A percentile compares a stretch with the other conserved stretches of the same genome.
phyloP scores from a whole-genome alignment of 1,284 basidiomycete species.

The Volvariella volvacea region DNA sequence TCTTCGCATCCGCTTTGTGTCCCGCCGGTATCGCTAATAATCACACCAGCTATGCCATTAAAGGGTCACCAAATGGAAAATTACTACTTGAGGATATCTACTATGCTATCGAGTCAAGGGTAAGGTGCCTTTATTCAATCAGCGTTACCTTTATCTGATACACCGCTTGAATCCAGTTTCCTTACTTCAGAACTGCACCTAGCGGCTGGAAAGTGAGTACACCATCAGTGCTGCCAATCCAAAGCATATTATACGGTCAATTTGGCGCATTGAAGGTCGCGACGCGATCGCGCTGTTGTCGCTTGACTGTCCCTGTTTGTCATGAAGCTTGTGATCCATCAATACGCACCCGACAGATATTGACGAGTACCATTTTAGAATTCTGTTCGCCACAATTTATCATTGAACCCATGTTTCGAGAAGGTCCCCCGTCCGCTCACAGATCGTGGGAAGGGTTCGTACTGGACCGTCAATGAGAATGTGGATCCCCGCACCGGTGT shows the following conservation, averaged over 20 bases:
- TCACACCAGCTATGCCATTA: constrained; percentile 69
- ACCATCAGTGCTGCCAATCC: constrained; percentile 7
- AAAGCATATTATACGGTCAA: constrained; percentile 2
- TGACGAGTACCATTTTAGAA: constrained; percentile 48
- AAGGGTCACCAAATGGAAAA: constrained; percentile 79
- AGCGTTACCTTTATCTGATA: constrained; percentile 7
- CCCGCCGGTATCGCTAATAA: neutral
- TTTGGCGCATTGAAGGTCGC: constrained; percentile 22
- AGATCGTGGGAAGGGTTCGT: constrained; percentile 81
- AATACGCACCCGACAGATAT: constrained; percentile 19
- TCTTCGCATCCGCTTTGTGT: constrained; percentile 7
- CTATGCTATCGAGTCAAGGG: constrained; percentile 80
- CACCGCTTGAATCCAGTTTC: constrained; percentile 64
- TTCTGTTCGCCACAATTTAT: constrained; percentile 91
- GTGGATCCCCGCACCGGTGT: constrained; percentile 82
- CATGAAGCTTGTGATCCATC: constrained; percentile 41
- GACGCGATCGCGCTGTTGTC: constrained; percentile 48
- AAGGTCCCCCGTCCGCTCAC: constrained; percentile 86
- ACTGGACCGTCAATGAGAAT: constrained; percentile 84
- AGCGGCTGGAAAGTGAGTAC: constrained; percentile 77
- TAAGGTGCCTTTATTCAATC: constrained; percentile 29
- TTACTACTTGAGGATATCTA: constrained; percentile 80
- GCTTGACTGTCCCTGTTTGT: constrained; percentile 43
- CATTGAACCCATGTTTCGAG: constrained; percentile 89
- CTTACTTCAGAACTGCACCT: constrained; percentile 76